phyloP scores from a whole-genome alignment of 2,329 filamentous ascomycete species.

The Raffaelea arxii region DNA sequence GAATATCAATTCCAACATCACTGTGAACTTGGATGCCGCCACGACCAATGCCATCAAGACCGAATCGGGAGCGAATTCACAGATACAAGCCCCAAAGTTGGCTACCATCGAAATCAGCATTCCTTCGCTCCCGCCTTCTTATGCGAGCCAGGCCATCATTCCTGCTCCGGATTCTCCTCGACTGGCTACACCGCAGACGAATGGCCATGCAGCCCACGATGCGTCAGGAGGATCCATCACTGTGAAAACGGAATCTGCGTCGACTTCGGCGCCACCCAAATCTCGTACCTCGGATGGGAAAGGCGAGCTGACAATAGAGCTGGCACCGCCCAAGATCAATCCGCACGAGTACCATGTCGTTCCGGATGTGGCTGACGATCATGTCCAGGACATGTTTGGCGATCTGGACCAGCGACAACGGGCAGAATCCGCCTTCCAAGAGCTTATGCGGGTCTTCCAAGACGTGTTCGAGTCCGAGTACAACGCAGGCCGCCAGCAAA shows the following conservation, averaged over 20 bases:
- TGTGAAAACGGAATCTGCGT: neutral
- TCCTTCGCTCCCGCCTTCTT: constrained; percentile 19
- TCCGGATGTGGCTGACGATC: constrained; percentile 36
- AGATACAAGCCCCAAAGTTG: constrained; percentile 24
- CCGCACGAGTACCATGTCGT: constrained; percentile 43
- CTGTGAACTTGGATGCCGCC: too few species aligned
- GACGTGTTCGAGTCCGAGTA: constrained; percentile 73
- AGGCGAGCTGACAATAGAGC: constrained; percentile 36
- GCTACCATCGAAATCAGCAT: constrained; percentile 38
- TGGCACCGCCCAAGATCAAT: constrained; percentile 33
- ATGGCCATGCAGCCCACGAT: neutral
- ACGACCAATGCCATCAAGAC: constrained; percentile 12
- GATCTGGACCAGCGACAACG: constrained; percentile 73
- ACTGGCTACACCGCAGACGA: neutral
- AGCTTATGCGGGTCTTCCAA: constrained; percentile 59
- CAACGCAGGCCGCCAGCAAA: constrained; percentile 44
- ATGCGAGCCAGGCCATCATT: neutral
- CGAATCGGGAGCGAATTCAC: constrained; percentile 13
- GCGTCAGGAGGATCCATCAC: neutral
- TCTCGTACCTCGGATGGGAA: neutral
- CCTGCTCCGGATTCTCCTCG: neutral
- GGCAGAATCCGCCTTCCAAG: constrained; percentile 62
- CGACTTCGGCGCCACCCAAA: neutral
- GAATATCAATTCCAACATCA: too few species aligned
- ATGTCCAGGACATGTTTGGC: constrained; percentile 46